Conservation (phyloP, 768 basidiomycete genomes). For the Sporobolomyces roseus region DNA sequence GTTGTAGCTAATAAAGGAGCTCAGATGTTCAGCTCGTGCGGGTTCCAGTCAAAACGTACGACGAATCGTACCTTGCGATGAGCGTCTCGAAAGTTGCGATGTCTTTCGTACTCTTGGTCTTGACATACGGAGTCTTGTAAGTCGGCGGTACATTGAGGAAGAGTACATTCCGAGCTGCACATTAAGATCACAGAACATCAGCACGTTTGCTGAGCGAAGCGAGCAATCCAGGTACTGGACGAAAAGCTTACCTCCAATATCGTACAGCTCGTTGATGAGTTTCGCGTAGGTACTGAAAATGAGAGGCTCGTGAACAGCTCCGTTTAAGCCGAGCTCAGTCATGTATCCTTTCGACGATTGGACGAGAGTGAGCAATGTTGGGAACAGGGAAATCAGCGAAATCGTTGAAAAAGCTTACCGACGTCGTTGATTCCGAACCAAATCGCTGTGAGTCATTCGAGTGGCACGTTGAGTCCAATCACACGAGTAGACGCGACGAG, state of each 20-base stretch:
- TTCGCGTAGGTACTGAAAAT: conserved; percentile 1
- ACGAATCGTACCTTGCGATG: not conserved
- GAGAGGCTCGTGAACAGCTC: too few relatives aligned
- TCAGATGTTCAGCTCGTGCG: too few relatives aligned
- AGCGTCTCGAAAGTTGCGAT: not conserved
- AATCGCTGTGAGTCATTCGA: too few relatives aligned
- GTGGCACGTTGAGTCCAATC: too few relatives aligned
- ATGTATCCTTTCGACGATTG: not conserved
- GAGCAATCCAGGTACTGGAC: too few relatives aligned
- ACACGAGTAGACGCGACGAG: too few relatives aligned
- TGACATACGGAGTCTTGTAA: not conserved
- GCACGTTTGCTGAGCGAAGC: too few relatives aligned
- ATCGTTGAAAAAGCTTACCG: not conserved
- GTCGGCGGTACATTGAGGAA: conserved; percentile 27
- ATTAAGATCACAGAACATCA: too few relatives aligned
- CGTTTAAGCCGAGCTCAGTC: too few relatives aligned
- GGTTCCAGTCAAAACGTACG: too few relatives aligned
- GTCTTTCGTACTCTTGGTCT: not conserved
- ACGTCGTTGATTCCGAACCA: conserved; percentile 38
- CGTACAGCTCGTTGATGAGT: not conserved
- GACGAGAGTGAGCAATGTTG: not conserved
- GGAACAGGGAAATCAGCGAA: too few relatives aligned
- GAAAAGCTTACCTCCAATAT: conserved; percentile 1
- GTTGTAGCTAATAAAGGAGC: conserved; percentile 26
- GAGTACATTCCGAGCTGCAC: conserved; percentile 24